Conservation (phyloP, 352 stramenopile species). For the Phytophthora uliginosa region DNA sequence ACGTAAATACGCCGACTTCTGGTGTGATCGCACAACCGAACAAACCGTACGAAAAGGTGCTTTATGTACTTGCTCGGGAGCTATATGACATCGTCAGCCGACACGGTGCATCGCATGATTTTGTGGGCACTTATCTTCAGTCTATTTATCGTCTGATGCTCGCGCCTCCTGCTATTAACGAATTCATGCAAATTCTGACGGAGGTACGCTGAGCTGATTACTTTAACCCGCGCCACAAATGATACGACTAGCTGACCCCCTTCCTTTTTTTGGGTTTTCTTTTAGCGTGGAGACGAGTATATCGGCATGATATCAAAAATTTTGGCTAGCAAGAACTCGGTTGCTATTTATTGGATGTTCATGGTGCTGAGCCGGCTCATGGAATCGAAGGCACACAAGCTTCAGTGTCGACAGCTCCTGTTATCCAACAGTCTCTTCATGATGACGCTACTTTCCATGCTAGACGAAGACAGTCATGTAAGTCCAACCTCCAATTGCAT, state of each 20-base stretch:
- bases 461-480: conserved; percentile 79
- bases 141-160: conserved; percentile 77
- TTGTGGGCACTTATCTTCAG: conserved; percentile 81
- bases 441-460: conserved; percentile 69
- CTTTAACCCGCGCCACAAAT: neutral
- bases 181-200: conserved; percentile 79
- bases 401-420: conserved; percentile 67
- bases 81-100: conserved; percentile 74
- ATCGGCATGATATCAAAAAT: conserved; percentile 74
- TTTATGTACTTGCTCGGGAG: conserved; percentile 74
- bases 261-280: neutral
- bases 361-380: conserved; percentile 74
- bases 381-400: conserved; percentile 69
- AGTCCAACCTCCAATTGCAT: neutral
- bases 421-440: conserved; percentile 74
- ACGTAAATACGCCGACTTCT: conserved; percentile 78
- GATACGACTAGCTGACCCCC: neutral
- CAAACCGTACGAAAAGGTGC: conserved; percentile 82
- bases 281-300: conserved; percentile 80
- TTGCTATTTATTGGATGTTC: conserved; percentile 84
- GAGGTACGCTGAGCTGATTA: conserved; percentile 53
- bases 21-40: conserved; percentile 81
- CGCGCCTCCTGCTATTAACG: conserved; percentile 72
- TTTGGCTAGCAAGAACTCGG: conserved; percentile 55
- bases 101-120: conserved; percentile 70